These are phyloP conservation scores for Clathrospora elynae DNA, from an alignment of 2,329 filamentous ascomycete species.

Conservation along the genomic window DNA sequence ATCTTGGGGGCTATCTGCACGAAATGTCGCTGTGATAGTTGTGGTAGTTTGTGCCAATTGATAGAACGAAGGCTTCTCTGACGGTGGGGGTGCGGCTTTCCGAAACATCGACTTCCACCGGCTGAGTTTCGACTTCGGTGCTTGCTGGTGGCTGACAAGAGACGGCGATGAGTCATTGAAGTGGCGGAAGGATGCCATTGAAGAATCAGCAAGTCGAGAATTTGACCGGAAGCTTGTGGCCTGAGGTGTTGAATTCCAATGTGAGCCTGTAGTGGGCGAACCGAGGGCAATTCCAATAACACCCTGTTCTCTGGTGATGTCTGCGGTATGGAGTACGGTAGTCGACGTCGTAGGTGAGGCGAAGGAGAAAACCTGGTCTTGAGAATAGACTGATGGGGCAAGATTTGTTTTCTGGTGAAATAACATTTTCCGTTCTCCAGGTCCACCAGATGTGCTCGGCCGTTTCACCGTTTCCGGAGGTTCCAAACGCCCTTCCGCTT, in stretches of 20 bases:
- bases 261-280: constrained; percentile 43
- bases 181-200: constrained; percentile 18
- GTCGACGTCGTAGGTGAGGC: constrained; percentile 38
- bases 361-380: constrained; percentile 33
- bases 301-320: constrained; percentile 36
- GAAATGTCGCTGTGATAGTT: constrained; percentile 23
- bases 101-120: constrained; percentile 49
- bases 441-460: constrained; percentile 44
- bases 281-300: constrained; percentile 50
- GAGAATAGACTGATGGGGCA: constrained; percentile 30
- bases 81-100: constrained; percentile 33
- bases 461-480: constrained; percentile 39
- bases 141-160: constrained; percentile 17
- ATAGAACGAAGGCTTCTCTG: constrained; percentile 43
- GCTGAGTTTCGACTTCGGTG: constrained; percentile 44
- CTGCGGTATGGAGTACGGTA: constrained; percentile 39
- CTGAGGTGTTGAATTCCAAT: constrained; percentile 36
- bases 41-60: constrained; percentile 37
- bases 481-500: constrained; percentile 32
- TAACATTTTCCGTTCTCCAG: constrained; percentile 39
- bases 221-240: constrained; percentile 14
- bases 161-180: constrained; percentile 14
- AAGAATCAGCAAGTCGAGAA: constrained; percentile 8
- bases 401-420: constrained; percentile 46
- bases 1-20: constrained; percentile 43